Conservation (phyloP, 2,329 filamentous ascomycete genomes). For the Penicillium sp. region DNA sequence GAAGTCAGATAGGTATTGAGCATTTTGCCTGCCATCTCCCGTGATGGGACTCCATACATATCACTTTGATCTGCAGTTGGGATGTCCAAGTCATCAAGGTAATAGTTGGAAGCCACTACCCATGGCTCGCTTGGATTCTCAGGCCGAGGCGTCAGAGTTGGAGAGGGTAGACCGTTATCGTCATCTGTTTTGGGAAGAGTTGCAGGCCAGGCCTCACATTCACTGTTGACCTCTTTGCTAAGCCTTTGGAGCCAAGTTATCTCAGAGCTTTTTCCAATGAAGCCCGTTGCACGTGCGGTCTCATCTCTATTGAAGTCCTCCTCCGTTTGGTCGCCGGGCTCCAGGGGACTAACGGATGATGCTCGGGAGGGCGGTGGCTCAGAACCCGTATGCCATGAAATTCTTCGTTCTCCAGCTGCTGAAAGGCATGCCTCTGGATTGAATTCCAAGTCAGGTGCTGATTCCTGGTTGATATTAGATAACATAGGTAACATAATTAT, state of each 20-base stretch:
- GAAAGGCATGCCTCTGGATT: slow-evolving; percentile 17
- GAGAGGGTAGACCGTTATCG: slow-evolving; percentile 27
- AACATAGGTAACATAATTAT: slow-evolving; percentile 12
- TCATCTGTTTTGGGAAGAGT: slow-evolving; percentile 15
- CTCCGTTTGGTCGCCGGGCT: slow-evolving; percentile 40
- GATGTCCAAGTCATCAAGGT: slow-evolving; percentile 43
- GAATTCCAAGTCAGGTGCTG: slow-evolving; percentile 21
- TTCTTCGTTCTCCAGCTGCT: slow-evolving; percentile 18
- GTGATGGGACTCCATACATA: slow-evolving; percentile 36
- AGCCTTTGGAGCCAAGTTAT: slow-evolving; percentile 46
- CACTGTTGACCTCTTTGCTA: slow-evolving; percentile 31
- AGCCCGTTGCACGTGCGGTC: slow-evolving; percentile 39
- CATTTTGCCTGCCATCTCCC: slow-evolving; percentile 38
- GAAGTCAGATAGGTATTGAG: slow-evolving; percentile 42
- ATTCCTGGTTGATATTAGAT: slow-evolving; percentile 25
- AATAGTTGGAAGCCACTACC: slow-evolving; percentile 36
- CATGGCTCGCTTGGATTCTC: slow-evolving; percentile 24
- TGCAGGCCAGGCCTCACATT: slow-evolving; percentile 20
- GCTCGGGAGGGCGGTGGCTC: slow-evolving; percentile 23
- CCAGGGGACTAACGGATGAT: slow-evolving; percentile 34
- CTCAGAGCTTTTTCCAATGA: slow-evolving; percentile 46
- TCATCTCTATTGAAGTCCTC: slow-evolving; percentile 45
- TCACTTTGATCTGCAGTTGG: slow-evolving; percentile 35
- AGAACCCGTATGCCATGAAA: slow-evolving; percentile 17
- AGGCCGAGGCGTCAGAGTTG: slow-evolving; percentile 24